Percentiles rank a stretch among this genome's conserved stretches.
These are phyloP conservation scores for Teunomyces funiuensis DNA, from an alignment of 805 yeast genomes.

Conservation along the genomic window DNA sequence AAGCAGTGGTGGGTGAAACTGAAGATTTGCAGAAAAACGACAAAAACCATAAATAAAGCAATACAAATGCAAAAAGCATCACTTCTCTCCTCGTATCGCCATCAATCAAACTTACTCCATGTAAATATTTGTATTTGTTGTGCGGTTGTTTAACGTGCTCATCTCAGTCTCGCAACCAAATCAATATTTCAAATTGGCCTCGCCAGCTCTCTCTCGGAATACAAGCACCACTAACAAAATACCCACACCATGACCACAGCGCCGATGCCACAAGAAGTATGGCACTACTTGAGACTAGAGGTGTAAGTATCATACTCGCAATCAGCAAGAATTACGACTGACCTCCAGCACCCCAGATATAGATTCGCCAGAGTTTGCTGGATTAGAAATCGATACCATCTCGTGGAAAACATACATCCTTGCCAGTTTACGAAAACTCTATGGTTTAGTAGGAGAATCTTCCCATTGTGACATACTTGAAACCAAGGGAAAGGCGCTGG, in stretches of 20 bases:
- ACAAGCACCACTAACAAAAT: not conserved
- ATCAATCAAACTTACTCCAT: no score
- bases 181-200: not conserved
- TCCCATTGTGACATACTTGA: slow-evolving; percentile 17
- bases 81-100: no score
- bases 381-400: slow-evolving; percentile 12
- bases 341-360: slow-evolving; percentile 11
- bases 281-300: slow-evolving; percentile 17
- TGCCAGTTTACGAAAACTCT: slow-evolving; percentile 13
- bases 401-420: slow-evolving; percentile 20
- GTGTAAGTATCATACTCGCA: slow-evolving; percentile 12
- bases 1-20: not conserved
- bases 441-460: slow-evolving; percentile 21
- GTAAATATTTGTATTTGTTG: no score
- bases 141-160: no score
- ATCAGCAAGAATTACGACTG: slow-evolving; percentile 7
- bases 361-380: slow-evolving; percentile 5
- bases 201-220: no score
- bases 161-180: not conserved
- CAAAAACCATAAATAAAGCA: no score
- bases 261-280: slow-evolving; percentile 6
- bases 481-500: slow-evolving; percentile 9
- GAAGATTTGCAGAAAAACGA: not conserved
- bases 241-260: not conserved
- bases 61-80: no score